Conservation (phyloP, 1,284 basidiomycete species). For the Phylloboletellus chloephorus region DNA sequence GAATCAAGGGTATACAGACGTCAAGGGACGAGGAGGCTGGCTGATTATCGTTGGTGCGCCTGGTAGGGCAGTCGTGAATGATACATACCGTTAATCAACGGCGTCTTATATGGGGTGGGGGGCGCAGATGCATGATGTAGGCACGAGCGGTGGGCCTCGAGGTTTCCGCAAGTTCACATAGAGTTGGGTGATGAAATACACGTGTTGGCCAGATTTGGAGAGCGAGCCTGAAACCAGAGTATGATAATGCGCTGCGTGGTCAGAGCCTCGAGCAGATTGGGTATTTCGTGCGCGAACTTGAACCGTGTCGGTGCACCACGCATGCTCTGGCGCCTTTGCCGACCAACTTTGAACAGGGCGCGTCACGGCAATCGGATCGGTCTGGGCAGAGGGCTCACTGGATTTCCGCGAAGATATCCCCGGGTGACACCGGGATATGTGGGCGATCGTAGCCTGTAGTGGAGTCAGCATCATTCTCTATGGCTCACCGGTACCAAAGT, state of each 20-base stretch:
- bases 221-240: constrained; percentile 1
- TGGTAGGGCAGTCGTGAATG: constrained; percentile 16
- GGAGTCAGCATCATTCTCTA: too few relatives aligned
- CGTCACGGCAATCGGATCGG: too few relatives aligned
- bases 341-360: too few relatives aligned
- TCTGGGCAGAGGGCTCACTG: too few relatives aligned
- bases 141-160: constrained; percentile 30
- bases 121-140: constrained; percentile 21
- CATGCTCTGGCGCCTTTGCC: too few relatives aligned
- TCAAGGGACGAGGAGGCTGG: constrained; percentile 5
- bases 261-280: constrained; percentile 15
- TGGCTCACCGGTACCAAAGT: too few relatives aligned
- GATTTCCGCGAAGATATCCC: too few relatives aligned
- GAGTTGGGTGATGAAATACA: constrained; percentile 14
- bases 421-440: too few relatives aligned
- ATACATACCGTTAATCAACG: constrained; percentile 22
- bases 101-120: constrained; percentile 30
- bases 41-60: constrained; percentile 20
- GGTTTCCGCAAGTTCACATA: constrained; percentile 23
- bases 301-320: constrained; percentile 2
- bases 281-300: constrained; percentile 3
- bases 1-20: constrained; percentile 11
- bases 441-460: too few relatives aligned
- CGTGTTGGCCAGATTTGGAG: constrained; percentile 16
- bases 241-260: constrained; percentile 15